Evolutionary conservation across 176 grass and related monocot genomes (phyloP).

Genomic region (bread wheat (Triticum aestivum)): DNA sequence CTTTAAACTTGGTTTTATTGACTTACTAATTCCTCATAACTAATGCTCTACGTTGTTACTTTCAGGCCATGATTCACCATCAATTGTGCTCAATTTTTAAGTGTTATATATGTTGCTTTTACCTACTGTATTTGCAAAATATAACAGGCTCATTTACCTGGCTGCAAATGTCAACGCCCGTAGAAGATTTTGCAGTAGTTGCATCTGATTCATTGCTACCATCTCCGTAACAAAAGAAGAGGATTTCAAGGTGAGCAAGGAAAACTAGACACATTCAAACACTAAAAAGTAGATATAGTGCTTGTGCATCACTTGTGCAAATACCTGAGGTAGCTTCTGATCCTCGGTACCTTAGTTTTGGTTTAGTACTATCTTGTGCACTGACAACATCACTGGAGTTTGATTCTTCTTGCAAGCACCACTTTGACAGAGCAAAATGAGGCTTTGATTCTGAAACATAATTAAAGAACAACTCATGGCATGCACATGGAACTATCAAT

Average conservation of each 20-base stretch:
- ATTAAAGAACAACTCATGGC: not conserved
- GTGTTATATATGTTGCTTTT: no score
- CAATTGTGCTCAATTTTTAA: not conserved
- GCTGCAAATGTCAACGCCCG: not conserved
- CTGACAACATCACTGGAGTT: constrained; percentile 8
- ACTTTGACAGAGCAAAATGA: constrained; percentile 65
- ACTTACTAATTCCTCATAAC: not conserved
- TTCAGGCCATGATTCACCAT: not conserved
- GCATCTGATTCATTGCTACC: constrained; percentile 26
- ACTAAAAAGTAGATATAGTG: not conserved
- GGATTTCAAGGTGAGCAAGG: not conserved
- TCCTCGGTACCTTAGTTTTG: constrained; percentile 64
- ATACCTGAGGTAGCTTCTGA: constrained; percentile 42
- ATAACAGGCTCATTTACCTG: constrained; percentile 45
- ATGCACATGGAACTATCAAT: not conserved
- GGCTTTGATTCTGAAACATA: constrained; percentile 47
- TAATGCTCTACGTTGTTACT: not conserved
- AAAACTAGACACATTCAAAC: constrained; percentile 2
- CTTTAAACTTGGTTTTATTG: not conserved
- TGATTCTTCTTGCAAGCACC: constrained; percentile 47
- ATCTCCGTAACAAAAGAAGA: constrained; percentile 28
- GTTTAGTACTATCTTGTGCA: constrained; percentile 24
- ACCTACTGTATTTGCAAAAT: not conserved
- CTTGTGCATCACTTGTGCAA: not conserved
- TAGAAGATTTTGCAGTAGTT: constrained; percentile 24